Evolutionary conservation across 2,329 filamentous ascomycete genomes (phyloP).

Genomic region (Ceratocystis lukuohia): DNA sequence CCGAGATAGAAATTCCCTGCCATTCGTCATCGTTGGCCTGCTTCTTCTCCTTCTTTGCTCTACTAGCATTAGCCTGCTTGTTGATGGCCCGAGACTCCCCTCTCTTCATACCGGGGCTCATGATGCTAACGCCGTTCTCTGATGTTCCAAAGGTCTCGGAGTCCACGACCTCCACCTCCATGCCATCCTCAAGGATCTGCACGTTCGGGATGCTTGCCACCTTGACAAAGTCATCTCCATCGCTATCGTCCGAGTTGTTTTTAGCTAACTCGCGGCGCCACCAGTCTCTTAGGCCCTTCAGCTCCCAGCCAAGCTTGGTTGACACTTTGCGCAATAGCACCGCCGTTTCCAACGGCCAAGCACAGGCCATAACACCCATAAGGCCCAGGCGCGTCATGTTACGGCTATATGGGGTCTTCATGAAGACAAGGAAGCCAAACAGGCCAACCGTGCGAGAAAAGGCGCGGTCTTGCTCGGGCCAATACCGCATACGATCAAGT

Average conservation of each 20-base stretch:
- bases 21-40: slow-evolving; percentile 1
- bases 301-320: slow-evolving; percentile 17
- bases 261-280: slow-evolving; percentile 14
- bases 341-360: slow-evolving; percentile 17
- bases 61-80: slow-evolving; percentile 10
- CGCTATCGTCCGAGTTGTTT: slow-evolving; percentile 10
- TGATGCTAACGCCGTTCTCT: slow-evolving; percentile 13
- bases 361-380: slow-evolving; percentile 8
- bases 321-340: slow-evolving; percentile 13
- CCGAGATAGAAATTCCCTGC: slow-evolving; percentile 12
- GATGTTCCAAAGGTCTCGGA: slow-evolving; percentile 15
- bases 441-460: slow-evolving; percentile 18
- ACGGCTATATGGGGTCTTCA: slow-evolving; percentile 13
- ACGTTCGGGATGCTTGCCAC: slow-evolving; percentile 6
- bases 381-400: slow-evolving; percentile 13
- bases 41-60: not conserved
- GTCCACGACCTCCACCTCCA: slow-evolving; percentile 16
- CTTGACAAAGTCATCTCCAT: slow-evolving; percentile 10
- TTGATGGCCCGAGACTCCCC: slow-evolving; percentile 13
- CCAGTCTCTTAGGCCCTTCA: slow-evolving; percentile 10
- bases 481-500: slow-evolving; percentile 5
- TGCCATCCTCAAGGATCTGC: slow-evolving; percentile 13
- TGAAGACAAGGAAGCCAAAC: slow-evolving; percentile 14
- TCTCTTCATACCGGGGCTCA: slow-evolving; percentile 8
- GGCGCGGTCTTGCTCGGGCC: slow-evolving; percentile 16